Evolutionary conservation across 768 basidiomycete species (phyloP), one percentile per base, ranked within the genome.

Genomic region (Trametes meyenii): DNA sequence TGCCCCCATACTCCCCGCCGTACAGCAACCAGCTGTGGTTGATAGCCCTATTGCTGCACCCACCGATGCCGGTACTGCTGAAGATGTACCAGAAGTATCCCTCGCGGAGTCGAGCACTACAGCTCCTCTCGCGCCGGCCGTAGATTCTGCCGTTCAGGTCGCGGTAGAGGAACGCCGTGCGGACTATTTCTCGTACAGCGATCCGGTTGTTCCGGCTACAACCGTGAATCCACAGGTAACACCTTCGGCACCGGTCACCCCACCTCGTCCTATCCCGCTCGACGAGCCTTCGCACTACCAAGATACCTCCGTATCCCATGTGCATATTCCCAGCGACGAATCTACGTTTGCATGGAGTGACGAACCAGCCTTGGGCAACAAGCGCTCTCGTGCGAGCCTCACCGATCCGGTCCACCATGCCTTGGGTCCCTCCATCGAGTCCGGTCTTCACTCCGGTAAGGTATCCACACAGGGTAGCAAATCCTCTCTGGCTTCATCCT

Each of bases 401-500:
- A 57, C 64, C 12, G 54, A 58, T 16, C 60, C 64, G 1, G 44
- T 48, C 3, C 51, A 17, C 16, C 65, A 55, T 14, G 24, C 40
- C 19, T 14, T 39, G 11, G 58, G 60, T 36, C 6, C 50, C 1
- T 50, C 61, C 5, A 59, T 55, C 17, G 49, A 44, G 19, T 58
- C 57, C 4, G 55, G 43, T 14, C 21, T 26, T 21, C 42, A 26
- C 2, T 49, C 59, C 4, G 61, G 63, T 14, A 58, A 54, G 33
- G 29, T 69, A 35, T 69, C 67, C 7, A 63, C 66, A 1, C 68
- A 53, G 33, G 64, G 55, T 1, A 71, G 70, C 62, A 65, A 58
- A 43, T 69, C 69, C 11, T 73, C 70, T 0, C 6, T 70, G 24
- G 67, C 70, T 4, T 69, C 70, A 14, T 73, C 72, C 1, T 70